Evolutionary conservation across 306 rosid genomes (phyloP).

Genomic region (Dalbergia cultrata): DNA sequence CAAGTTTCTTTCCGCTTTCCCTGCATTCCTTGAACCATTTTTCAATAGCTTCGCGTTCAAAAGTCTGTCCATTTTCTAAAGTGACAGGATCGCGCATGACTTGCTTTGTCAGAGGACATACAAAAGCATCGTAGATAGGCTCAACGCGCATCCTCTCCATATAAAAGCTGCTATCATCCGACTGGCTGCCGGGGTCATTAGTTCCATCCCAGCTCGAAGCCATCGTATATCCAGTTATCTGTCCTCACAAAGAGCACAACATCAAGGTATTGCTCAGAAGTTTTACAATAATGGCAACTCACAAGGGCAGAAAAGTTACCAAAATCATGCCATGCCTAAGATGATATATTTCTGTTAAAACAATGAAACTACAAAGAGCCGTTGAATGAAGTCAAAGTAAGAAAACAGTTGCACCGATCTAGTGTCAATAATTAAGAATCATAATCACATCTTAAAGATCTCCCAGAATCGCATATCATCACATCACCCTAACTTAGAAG

Average conservation of each 20-base stretch:
- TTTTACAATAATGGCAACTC: slow-evolving; percentile 4
- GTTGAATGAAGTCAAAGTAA: slow-evolving; percentile 39
- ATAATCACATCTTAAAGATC: slow-evolving; percentile 21
- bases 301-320: not conserved
- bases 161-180: slow-evolving; percentile 84
- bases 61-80: slow-evolving; percentile 87
- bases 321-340: slow-evolving; percentile 4
- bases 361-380: not conserved
- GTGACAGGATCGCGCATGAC: slow-evolving; percentile 97
- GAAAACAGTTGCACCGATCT: slow-evolving; percentile 28
- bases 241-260: slow-evolving; percentile 46
- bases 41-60: slow-evolving; percentile 92
- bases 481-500: slow-evolving; percentile 30
- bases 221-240: slow-evolving; percentile 63
- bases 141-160: slow-evolving; percentile 82
- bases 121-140: slow-evolving; percentile 90
- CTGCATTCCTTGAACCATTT: slow-evolving; percentile 95
- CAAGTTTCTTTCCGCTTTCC: slow-evolving; percentile 83
- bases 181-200: slow-evolving; percentile 82
- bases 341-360: slow-evolving; percentile 7
- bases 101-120: slow-evolving; percentile 93
- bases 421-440: slow-evolving; percentile 31
- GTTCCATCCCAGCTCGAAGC: slow-evolving; percentile 89
- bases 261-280: slow-evolving; percentile 1
- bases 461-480: slow-evolving; percentile 19